phyloP scores from a whole-genome alignment of 805 yeast genomes.

The Alloascoidea africana region DNA sequence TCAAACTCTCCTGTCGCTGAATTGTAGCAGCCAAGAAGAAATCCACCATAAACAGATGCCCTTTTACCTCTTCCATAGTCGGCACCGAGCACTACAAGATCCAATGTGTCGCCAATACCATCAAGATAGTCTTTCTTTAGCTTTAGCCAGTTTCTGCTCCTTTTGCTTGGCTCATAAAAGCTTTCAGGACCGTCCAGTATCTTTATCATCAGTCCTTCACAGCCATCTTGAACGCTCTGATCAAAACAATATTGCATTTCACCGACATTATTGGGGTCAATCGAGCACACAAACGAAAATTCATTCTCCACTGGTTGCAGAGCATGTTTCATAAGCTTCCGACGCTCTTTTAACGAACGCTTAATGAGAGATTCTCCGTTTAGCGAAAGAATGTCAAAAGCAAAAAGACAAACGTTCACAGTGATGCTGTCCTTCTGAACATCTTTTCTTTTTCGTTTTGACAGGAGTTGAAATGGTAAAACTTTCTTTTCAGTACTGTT shows the following conservation, averaged over 20 bases:
- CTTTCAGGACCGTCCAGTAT: conserved; percentile 71
- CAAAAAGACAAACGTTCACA: conserved; percentile 88
- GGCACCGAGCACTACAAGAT: conserved; percentile 87
- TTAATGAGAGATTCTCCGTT: conserved; percentile 63
- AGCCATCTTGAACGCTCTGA: conserved; percentile 73
- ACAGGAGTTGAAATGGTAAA: conserved; percentile 82
- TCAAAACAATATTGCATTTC: conserved; percentile 79
- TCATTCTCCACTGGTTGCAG: conserved; percentile 56
- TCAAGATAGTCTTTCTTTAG: conserved; percentile 87
- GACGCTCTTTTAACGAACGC: conserved; percentile 52
- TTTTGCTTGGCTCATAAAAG: conserved; percentile 83
- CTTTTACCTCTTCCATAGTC: conserved; percentile 89
- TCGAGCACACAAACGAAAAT: conserved; percentile 63
- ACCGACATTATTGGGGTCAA: conserved; percentile 52
- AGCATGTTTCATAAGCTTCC: conserved; percentile 39
- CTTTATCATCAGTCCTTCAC: conserved; percentile 96
- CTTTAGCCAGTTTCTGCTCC: conserved; percentile 92
- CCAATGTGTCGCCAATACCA: conserved; percentile 93
- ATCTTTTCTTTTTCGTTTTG: conserved; percentile 89
- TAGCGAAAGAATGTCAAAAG: conserved; percentile 69
- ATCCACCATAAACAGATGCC: conserved; percentile 92
- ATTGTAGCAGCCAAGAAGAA: conserved; percentile 79
- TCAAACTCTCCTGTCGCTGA: conserved; percentile 87
- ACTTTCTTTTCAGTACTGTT: conserved; percentile 65
- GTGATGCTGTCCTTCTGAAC: conserved; percentile 79